Percentiles rank a stretch among this genome's conserved stretches.
These are phyloP conservation scores for Fomitopsis pinicola DNA, from an alignment of 1,284 basidiomycete species.

Conservation along the genomic window DNA sequence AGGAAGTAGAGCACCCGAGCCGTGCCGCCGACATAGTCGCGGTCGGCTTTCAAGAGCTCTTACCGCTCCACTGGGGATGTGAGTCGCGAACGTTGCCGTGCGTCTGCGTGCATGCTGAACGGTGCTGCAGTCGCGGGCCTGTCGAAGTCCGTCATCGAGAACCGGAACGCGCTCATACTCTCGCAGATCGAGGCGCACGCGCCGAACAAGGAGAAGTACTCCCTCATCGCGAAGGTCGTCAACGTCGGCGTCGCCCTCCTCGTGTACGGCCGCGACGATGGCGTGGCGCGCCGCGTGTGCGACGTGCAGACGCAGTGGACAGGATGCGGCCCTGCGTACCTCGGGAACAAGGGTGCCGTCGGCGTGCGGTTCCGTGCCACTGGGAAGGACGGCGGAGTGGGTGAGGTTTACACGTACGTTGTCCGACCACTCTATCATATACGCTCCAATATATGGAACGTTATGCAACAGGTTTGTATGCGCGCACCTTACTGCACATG, in stretches of 20 bases:
- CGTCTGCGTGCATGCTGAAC: slow-evolving; percentile 4
- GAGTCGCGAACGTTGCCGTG: slow-evolving; percentile 27
- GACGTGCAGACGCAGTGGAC: slow-evolving; percentile 77
- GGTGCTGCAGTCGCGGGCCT: slow-evolving; percentile 52
- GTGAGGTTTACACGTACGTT: slow-evolving; percentile 81
- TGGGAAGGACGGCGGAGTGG: slow-evolving; percentile 46
- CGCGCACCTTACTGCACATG: slow-evolving; percentile 88
- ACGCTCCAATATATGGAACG: slow-evolving; percentile 1
- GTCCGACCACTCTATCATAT: not conserved
- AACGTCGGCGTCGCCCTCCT: slow-evolving; percentile 79
- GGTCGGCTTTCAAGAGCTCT: slow-evolving; percentile 86
- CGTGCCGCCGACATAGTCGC: slow-evolving; percentile 79
- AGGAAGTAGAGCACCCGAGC: slow-evolving; percentile 28
- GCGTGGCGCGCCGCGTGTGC: slow-evolving; percentile 52
- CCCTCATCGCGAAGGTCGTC: slow-evolving; percentile 68
- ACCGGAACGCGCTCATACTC: slow-evolving; percentile 59
- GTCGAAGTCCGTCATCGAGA: slow-evolving; percentile 57
- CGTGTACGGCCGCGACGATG: slow-evolving; percentile 75
- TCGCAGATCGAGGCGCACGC: slow-evolving; percentile 67
- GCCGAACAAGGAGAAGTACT: slow-evolving; percentile 64
- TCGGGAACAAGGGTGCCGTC: slow-evolving; percentile 97
- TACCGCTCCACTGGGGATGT: slow-evolving; percentile 81
- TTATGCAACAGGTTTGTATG: slow-evolving; percentile 73
- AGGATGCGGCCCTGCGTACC: slow-evolving; percentile 67
- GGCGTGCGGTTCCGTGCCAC: slow-evolving; percentile 80